Evolutionary conservation across 75 land plant species (phyloP).

Genomic region (Sequoiadendron giganteum): DNA sequence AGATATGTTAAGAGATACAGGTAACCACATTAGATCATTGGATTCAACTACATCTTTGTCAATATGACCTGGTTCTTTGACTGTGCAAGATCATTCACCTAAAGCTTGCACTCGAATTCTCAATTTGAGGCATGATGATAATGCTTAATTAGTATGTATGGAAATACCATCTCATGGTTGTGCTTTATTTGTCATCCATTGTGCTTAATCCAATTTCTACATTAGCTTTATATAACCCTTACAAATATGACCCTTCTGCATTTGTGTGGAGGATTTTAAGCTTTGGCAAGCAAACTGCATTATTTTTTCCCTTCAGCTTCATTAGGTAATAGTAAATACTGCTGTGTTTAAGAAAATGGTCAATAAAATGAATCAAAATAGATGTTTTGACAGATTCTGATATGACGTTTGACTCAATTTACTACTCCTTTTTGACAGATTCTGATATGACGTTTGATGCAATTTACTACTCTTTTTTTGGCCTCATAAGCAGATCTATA

Average conservation of each 20-base stretch:
- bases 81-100: no score
- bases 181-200: slow-evolving; percentile 5
- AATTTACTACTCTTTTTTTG: not conserved
- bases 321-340: no score
- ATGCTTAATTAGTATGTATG: not conserved
- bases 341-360: not conserved
- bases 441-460: not conserved
- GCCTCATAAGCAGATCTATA: no score
- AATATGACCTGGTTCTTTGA: no score
- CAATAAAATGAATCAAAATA: not conserved
- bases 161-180: not conserved
- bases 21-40: not conserved
- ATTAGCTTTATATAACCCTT: not conserved
- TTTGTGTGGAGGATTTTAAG: no score
- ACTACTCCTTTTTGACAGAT: not conserved
- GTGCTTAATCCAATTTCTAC: not conserved
- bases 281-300: no score
- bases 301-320: no score
- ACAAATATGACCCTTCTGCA: no score
- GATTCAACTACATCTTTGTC: no score
- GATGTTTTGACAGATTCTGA: not conserved
- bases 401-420: not conserved
- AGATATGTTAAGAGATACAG: not conserved
- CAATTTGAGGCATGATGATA: no score
- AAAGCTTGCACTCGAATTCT: no score